Conservation (phyloP, 73 alveolate species). For the Halteria grandinella region DNA sequence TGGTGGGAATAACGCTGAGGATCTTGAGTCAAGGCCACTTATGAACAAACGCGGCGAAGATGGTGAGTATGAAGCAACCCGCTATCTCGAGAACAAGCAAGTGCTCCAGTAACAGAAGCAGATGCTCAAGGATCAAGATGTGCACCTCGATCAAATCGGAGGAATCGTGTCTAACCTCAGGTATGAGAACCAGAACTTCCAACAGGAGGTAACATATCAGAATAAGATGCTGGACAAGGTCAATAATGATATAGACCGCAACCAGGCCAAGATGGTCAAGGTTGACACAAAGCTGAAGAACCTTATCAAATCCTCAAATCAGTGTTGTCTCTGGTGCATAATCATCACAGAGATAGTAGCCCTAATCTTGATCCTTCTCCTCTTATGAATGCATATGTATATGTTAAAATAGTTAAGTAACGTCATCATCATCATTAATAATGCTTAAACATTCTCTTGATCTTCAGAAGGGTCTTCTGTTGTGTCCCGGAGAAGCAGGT, state of each 20-base stretch:
- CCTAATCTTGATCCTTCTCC: not conserved
- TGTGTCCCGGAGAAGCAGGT: no score
- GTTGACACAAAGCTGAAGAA: constrained; percentile 53
- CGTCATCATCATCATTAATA: no score
- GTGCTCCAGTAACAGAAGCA: constrained; percentile 44
- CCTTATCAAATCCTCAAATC: constrained; percentile 42
- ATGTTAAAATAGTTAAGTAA: no score
- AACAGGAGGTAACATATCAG: constrained; percentile 41
- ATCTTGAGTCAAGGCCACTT: constrained; percentile 28
- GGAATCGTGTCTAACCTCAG: constrained; percentile 46
- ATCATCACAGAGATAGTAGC: constrained; percentile 44
- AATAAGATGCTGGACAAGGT: constrained; percentile 58
- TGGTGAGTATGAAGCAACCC: constrained; percentile 61
- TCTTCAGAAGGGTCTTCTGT: no score
- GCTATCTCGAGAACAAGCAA: constrained; percentile 42
- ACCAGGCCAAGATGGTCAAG: constrained; percentile 52
- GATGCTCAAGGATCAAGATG: constrained; percentile 52
- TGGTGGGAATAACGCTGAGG: not conserved
- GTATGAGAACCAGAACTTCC: constrained; percentile 42
- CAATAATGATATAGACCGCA: constrained; percentile 34
- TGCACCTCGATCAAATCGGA: constrained; percentile 55
- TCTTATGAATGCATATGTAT: no score
- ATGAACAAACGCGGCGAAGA: constrained; percentile 58
- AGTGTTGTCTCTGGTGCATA: constrained; percentile 50
- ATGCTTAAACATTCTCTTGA: no score